Percentiles rank a stretch among this genome's conserved stretches.
These are phyloP conservation scores for Verticillium nonalfalfae DNA, from an alignment of 2,329 filamentous ascomycete species.

Conservation along the genomic window DNA sequence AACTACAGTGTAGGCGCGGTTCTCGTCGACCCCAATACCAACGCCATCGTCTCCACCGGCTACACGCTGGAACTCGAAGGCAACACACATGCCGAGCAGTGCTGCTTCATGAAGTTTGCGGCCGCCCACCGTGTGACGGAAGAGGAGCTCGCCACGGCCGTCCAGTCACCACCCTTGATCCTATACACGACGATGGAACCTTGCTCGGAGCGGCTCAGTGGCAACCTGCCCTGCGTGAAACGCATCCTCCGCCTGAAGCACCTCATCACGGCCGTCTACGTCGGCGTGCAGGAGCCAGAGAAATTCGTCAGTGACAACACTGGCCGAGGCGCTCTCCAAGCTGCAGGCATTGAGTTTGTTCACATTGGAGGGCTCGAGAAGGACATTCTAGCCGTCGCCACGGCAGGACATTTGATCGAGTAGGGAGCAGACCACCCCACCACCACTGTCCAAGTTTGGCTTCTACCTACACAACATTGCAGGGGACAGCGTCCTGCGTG, in stretches of 20 bases:
- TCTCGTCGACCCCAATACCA: slow-evolving; percentile 55
- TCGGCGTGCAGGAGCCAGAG: slow-evolving; percentile 83
- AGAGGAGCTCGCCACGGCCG: slow-evolving; percentile 41
- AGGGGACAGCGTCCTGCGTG: too few relatives aligned
- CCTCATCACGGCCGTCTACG: slow-evolving; percentile 71
- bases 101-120: slow-evolving; percentile 72
- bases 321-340: slow-evolving; percentile 63
- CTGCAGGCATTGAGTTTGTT: slow-evolving; percentile 67
- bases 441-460: too few relatives aligned
- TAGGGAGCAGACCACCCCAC: neutral
- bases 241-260: slow-evolving; percentile 60
- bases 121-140: slow-evolving; percentile 41
- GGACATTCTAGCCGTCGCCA: slow-evolving; percentile 77
- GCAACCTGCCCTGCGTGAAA: slow-evolving; percentile 72
- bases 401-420: slow-evolving; percentile 60
- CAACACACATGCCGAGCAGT: slow-evolving; percentile 96
- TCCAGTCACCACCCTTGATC: slow-evolving; percentile 32
- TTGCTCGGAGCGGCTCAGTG: slow-evolving; percentile 67
- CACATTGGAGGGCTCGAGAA: slow-evolving; percentile 70
- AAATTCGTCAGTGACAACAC: slow-evolving; percentile 83
- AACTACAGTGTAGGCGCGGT: slow-evolving; percentile 95
- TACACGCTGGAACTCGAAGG: slow-evolving; percentile 87
- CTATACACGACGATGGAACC: slow-evolving; percentile 95
- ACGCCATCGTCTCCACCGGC: slow-evolving; percentile 66
- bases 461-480: too few relatives aligned